phyloP scores from a whole-genome alignment of 2,329 filamentous ascomycete species.

The Volutella citrinella region DNA sequence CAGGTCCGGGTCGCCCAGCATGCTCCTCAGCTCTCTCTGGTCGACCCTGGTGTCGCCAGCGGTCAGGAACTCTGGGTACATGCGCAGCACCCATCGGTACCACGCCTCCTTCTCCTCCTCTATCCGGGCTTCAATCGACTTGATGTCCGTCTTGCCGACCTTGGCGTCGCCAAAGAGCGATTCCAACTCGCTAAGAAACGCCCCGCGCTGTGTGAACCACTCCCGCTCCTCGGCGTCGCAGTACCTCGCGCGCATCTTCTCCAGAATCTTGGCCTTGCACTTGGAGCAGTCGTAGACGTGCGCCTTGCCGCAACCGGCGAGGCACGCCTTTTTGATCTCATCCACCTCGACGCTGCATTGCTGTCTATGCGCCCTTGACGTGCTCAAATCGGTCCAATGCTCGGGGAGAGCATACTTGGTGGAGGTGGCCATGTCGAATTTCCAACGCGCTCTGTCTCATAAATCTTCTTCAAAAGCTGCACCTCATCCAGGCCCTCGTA shows the following conservation, averaged over 20 bases:
- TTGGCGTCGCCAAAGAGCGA: constrained; percentile 47
- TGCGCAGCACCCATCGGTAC: constrained; percentile 46
- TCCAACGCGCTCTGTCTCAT: no score
- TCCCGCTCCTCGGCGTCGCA: constrained; percentile 35
- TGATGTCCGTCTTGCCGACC: constrained; percentile 39
- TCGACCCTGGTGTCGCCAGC: constrained; percentile 27
- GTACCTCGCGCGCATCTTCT: constrained; percentile 39
- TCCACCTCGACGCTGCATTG: constrained; percentile 41
- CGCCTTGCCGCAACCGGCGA: constrained; percentile 38
- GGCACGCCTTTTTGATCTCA: constrained; percentile 41
- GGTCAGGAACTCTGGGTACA: constrained; percentile 36
- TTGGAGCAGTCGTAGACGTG: constrained; percentile 44
- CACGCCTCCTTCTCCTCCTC: constrained; percentile 50
- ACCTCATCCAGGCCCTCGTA: no score
- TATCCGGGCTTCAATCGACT: constrained; percentile 48
- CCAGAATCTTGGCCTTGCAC: constrained; percentile 47
- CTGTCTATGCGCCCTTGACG: constrained; percentile 28
- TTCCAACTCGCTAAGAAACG: constrained; percentile 50
- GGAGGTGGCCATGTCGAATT: constrained; percentile 21
- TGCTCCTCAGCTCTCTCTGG: constrained; percentile 31
- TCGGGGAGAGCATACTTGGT: constrained; percentile 31
- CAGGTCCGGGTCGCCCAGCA: constrained; percentile 36
- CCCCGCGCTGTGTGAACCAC: constrained; percentile 50
- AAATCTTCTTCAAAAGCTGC: no score
- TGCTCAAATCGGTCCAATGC: constrained; percentile 38